These are phyloP conservation scores for Schizophyllum amplum DNA, from an alignment of 1,284 basidiomycete species.

Conservation along the genomic window DNA sequence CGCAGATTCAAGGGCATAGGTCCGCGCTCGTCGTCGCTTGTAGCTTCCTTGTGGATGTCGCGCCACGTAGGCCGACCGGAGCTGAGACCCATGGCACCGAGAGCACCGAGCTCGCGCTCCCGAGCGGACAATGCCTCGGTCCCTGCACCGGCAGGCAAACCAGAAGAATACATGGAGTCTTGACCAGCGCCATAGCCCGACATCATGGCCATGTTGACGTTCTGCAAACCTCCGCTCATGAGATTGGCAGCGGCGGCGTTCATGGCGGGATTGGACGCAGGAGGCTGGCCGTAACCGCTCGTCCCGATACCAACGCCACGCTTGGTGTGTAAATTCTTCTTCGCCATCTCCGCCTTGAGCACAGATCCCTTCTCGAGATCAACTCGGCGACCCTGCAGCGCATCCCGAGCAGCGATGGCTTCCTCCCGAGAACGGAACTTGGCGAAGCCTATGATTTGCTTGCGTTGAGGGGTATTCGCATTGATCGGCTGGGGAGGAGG, in stretches of 20 bases:
- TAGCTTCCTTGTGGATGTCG: neutral
- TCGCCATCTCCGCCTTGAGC: slow-evolving; percentile 98
- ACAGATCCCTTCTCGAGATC: slow-evolving; percentile 94
- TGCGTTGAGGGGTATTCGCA: slow-evolving; percentile 56
- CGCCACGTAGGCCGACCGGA: slow-evolving; percentile 8
- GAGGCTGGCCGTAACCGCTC: neutral
- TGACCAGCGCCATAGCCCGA: slow-evolving; percentile 1
- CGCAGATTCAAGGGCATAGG: neutral
- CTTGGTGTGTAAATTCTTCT: slow-evolving; percentile 98
- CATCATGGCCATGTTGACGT: neutral
- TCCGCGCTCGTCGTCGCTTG: neutral
- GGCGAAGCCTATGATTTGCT: slow-evolving; percentile 98
- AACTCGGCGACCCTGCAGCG: slow-evolving; percentile 84
- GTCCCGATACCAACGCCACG: slow-evolving; percentile 53
- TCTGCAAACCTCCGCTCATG: neutral
- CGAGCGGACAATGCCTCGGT: slow-evolving; percentile 22
- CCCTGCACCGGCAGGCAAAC: neutral
- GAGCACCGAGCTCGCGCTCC: slow-evolving; percentile 28
- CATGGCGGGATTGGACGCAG: neutral
- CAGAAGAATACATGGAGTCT: slow-evolving; percentile 1
- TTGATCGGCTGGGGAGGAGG: slow-evolving; percentile 14
- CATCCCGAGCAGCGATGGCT: slow-evolving; percentile 83
- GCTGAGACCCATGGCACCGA: slow-evolving; percentile 32
- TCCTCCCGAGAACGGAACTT: slow-evolving; percentile 88
- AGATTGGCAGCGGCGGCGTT: neutral